Base-by-base conservation (phyloP, 805 yeast genomes). In the Crinitomyces ghanaensis region DNA sequence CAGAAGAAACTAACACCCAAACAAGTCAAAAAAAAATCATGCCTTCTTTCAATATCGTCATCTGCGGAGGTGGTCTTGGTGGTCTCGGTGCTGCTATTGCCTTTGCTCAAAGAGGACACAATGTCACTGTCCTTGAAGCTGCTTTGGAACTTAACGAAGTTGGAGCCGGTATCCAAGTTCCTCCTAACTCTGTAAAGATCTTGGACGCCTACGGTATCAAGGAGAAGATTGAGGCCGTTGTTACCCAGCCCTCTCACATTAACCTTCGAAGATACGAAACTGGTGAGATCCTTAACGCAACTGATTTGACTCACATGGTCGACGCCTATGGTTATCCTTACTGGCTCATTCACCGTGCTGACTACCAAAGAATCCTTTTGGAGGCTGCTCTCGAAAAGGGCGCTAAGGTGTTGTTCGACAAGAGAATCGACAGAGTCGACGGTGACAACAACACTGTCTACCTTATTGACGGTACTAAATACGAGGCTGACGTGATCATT, bases 131-230 rank as follows among this genome's bases (percentile, higher is more conserved):
- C 12, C 42, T 54, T 14, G 59, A 54, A 36, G 40, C 47, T 19
- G 54, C 58, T 14, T 37, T 44, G 9, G 40, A 36, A 17, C 39
- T 52, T 14, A 53, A 52, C 6, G 59, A 54, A 35, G 56, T 54
- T 21, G 59, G 59, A 9, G 59, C 59, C 11, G 59, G 59, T 20
- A 54, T 54, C 29, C 59, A 53, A 37, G 42, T 54, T 21, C 58
- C 57, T 19, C 59, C 60, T 2, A 50, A 51, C 14, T 43, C 53
- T 11, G 40, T 44, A 3, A 41, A 45, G 17, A 43, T 54, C 15
- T 39, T 54, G 14, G 39, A 49, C 24, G 33, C 40, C 7, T 38
- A 42, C 18, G 57, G 58, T 16, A 31, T 52, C 3, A 23, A 32
- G 20, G 36, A 40, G 7, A 30, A 34, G 22, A 18, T 48, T 19